Evolutionary conservation across 306 rosid genomes (phyloP), one percentile per base, ranked within the genome.

Genomic region (Abrus pulchellus): DNA sequence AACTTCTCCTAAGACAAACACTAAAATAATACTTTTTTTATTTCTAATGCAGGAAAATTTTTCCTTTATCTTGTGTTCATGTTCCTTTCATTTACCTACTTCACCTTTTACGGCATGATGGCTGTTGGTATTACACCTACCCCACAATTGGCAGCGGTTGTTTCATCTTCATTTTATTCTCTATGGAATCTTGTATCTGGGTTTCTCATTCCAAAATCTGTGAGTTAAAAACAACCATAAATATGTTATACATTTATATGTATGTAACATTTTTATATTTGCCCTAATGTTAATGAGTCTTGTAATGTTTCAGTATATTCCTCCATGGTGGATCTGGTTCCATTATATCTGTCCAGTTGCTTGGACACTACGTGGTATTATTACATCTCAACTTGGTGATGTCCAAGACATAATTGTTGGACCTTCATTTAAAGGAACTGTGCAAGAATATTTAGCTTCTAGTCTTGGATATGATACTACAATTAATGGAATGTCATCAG

Each of bases 151-250:
- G 90, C 94, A 2, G 89, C 97, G 7, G 84, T 93, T 29, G n/a
- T 90, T 76, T 90, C 97, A 64, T 93, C 98, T 56, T 94, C 98
- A 70, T 91, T 91, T 80, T 93, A 90, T 89, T 91, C 98, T 20
- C 68, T 93, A 33, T 93, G 98, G 98, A 93, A 93, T 78, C 98
- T 93, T 55, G 88, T 85, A 45, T 81, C 98, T 0, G 94, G 98
- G 45, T 93, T 93, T 61, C 90, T 93, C 1, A 81, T 91, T 77
- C 94, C 94, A 38, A 89, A 83, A 85, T 83, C 94, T 10, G 98
- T 91, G 78, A 91, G 93, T 74, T 59, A 52, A 55, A 9, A 27
- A 6, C 33, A 20, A 20, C 67, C 9, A 9, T 7, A 38, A 43
- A 44, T 66, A 1, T 7, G 3, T 36, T 36, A 12, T n/a, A 49